Evolutionary conservation across 2,329 filamentous ascomycete genomes (phyloP).

Genomic region (Neonectria coccinea): DNA sequence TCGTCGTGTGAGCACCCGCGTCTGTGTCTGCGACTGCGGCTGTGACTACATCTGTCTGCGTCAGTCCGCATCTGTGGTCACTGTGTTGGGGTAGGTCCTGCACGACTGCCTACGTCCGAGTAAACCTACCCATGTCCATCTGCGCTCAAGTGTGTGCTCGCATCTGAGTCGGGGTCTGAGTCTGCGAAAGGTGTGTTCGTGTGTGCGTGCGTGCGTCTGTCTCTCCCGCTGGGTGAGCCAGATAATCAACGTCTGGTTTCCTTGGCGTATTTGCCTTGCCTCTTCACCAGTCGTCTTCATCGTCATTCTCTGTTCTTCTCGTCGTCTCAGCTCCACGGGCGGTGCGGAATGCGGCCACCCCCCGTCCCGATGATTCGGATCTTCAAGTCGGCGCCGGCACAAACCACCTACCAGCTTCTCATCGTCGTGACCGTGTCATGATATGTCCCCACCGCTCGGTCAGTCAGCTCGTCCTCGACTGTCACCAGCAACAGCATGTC

Average conservation of each 20-base stretch:
- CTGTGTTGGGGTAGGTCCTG: constrained; percentile 21
- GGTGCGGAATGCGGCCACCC: constrained; percentile 29
- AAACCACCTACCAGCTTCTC: constrained; percentile 37
- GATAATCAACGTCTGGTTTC: constrained; percentile 2
- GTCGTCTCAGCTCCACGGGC: constrained; percentile 20
- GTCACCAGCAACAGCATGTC: constrained; percentile 53
- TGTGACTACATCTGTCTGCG: constrained; percentile 16
- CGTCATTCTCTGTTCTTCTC: neutral
- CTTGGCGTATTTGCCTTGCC: constrained; percentile 15
- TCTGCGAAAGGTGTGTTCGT: constrained; percentile 16
- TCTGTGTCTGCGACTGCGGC: constrained; percentile 13
- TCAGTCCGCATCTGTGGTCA: constrained; percentile 16
- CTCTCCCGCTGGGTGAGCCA: constrained; percentile 10
- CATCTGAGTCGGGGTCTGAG: constrained; percentile 12
- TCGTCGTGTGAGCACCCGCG: constrained; percentile 27
- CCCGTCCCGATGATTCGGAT: constrained; percentile 35
- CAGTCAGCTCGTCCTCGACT: constrained; percentile 46
- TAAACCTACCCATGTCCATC: constrained; percentile 20
- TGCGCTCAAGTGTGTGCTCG: constrained; percentile 24
- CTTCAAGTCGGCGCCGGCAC: constrained; percentile 39
- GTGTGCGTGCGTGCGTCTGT: constrained; percentile 14
- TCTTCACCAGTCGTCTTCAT: constrained; percentile 10
- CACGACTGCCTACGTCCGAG: constrained; percentile 15
- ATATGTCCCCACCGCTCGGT: constrained; percentile 48
- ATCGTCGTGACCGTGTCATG: constrained; percentile 46